phyloP scores from a whole-genome alignment of 1,284 basidiomycete species.

The Polyporus tsugae region DNA sequence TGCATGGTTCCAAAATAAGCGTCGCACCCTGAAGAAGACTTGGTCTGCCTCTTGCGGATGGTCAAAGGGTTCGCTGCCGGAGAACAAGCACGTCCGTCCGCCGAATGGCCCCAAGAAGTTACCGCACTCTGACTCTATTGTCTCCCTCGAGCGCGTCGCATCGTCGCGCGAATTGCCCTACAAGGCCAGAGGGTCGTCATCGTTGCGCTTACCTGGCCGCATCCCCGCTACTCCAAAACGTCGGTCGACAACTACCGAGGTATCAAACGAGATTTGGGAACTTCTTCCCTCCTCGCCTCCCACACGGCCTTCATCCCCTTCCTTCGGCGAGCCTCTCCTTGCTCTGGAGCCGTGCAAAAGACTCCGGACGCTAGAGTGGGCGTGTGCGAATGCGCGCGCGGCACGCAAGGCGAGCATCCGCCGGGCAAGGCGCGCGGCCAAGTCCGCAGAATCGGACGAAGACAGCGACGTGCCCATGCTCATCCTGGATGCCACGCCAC shows the following conservation, averaged over 20 bases:
- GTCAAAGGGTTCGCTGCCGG: conserved; percentile 38
- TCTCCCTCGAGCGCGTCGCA: conserved; percentile 53
- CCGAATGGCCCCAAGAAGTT: conserved; percentile 26
- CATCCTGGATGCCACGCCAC: conserved; percentile 29
- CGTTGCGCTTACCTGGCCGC: conserved; percentile 28
- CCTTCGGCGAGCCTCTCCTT: conserved; percentile 42
- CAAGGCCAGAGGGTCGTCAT: conserved; percentile 18
- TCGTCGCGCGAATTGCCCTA: conserved; percentile 47
- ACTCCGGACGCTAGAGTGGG: conserved; percentile 54
- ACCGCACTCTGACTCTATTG: conserved; percentile 33
- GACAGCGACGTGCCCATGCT: conserved; percentile 40
- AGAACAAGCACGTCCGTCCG: conserved; percentile 39
- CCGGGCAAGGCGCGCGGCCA: conserved; percentile 1
- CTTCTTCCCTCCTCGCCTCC: conserved; percentile 53
- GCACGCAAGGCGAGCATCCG: conserved; percentile 21
- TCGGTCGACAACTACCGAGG: conserved; percentile 13
- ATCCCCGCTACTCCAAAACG: conserved; percentile 43
- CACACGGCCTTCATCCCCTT: conserved; percentile 46
- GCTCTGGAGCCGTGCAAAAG: conserved; percentile 40
- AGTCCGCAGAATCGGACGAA: conserved; percentile 33
- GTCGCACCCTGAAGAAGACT: conserved; percentile 52
- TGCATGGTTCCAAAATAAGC: conserved; percentile 62
- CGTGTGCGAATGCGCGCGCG: conserved; percentile 53
- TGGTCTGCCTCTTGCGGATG: conserved; percentile 36
- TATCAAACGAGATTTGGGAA: conserved; percentile 46